phyloP scores from a whole-genome alignment of 257 asterid species.

The Salvia rosmarinus region DNA sequence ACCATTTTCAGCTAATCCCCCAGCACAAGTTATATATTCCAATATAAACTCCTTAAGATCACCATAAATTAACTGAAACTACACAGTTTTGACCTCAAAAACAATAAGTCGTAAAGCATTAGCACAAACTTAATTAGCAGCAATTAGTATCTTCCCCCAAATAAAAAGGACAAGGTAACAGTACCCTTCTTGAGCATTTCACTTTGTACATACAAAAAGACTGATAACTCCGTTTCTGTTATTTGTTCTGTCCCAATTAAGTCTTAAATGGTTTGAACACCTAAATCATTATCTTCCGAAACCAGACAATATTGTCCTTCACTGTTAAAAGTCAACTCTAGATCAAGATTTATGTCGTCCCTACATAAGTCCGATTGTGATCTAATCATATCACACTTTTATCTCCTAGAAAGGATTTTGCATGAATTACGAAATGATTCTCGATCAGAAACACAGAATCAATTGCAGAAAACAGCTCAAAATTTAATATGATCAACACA shows the following conservation, averaged over 20 bases:
- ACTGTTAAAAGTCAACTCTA: not conserved
- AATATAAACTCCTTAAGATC: not conserved
- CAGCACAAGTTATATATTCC: not conserved
- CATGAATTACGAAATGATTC: not conserved
- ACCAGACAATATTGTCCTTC: conserved; percentile 1
- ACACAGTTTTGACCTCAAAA: no score
- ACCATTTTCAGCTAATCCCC: conserved; percentile 16
- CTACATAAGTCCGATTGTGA: not conserved
- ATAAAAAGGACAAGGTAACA: no score
- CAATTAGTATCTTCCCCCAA: no score
- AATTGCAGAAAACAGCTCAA: not conserved
- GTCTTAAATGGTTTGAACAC: not conserved
- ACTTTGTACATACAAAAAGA: no score
- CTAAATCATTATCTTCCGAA: conserved; percentile 8
- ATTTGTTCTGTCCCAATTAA: not conserved
- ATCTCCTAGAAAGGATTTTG: no score
- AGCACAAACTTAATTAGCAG: no score
- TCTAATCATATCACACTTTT: not conserved
- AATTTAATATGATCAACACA: not conserved
- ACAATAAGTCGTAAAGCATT: no score
- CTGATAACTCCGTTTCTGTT: not conserved
- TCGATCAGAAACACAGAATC: conserved; percentile 13
- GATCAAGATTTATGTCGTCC: not conserved
- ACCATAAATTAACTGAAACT: no score
- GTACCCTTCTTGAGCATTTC: no score